phyloP scores from a whole-genome alignment of 495 filamentous ascomycete species.

The Lophium mytilinum region DNA sequence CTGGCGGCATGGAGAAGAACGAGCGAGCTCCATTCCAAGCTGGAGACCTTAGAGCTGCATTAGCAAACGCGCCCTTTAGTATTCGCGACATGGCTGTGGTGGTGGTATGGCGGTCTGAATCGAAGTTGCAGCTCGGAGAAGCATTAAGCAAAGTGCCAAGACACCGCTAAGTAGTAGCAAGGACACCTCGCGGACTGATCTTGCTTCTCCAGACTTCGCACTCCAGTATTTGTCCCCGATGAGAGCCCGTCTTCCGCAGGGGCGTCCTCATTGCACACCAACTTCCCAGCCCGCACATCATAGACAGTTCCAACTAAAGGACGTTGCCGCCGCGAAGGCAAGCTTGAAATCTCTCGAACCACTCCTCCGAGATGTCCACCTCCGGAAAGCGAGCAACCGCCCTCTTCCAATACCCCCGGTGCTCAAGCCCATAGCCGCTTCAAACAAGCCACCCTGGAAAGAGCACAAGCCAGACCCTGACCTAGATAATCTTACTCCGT shows the following conservation, averaged over 20 bases:
- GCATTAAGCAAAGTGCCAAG: too few species aligned
- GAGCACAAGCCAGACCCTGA: conserved; percentile 20
- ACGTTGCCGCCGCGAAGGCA: too few species aligned
- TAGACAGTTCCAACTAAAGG: too few species aligned
- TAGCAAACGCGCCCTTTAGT: neutral
- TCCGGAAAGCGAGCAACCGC: conserved; percentile 25
- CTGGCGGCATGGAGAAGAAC: neutral
- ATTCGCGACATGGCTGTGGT: neutral
- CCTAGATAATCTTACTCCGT: conserved; percentile 29
- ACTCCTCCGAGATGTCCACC: conserved; percentile 8
- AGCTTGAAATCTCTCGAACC: conserved; percentile 10
- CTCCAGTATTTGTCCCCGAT: too few species aligned
- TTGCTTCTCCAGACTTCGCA: too few species aligned
- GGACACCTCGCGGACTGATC: too few species aligned
- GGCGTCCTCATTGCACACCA: too few species aligned
- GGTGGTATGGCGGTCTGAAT: too few species aligned
- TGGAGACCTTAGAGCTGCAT: neutral
- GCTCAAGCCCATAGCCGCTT: conserved; percentile 29
- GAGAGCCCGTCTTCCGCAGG: too few species aligned
- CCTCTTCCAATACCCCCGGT: conserved; percentile 39
- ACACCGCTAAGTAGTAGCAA: too few species aligned
- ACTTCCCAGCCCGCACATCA: too few species aligned
- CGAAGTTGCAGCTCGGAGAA: too few species aligned
- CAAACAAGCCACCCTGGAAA: conserved; percentile 11
- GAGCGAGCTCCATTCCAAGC: neutral